phyloP scores from a whole-genome alignment of 768 basidiomycete genomes.

The Kondoa subrosea region DNA sequence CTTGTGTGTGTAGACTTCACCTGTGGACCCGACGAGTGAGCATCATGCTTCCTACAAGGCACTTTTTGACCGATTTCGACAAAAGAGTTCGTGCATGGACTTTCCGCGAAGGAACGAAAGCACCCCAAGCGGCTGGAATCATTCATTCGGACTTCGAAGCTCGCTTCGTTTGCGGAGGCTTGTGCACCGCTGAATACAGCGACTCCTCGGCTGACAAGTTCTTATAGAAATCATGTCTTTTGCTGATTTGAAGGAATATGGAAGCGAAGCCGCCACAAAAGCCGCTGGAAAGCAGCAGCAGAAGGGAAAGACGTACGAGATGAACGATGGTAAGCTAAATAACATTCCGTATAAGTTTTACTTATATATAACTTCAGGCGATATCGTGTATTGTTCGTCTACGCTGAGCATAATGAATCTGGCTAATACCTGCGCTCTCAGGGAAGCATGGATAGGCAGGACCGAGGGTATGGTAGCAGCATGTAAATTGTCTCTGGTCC shows the following conservation, averaged over 20 bases:
- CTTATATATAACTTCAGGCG: too few relatives aligned
- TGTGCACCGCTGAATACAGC: too few relatives aligned
- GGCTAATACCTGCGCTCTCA: too few relatives aligned
- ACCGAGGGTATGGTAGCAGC: too few relatives aligned
- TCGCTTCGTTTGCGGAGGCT: too few relatives aligned
- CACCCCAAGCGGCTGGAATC: conserved; percentile 92
- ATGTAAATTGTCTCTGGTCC: too few relatives aligned
- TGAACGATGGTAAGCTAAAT: conserved; percentile 14
- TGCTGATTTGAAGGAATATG: conserved; percentile 75
- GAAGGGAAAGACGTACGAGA: conserved; percentile 66
- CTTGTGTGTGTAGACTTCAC: conserved; percentile 88
- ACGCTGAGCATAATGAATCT: too few relatives aligned
- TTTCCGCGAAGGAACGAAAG: conserved; percentile 79
- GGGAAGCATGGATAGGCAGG: too few relatives aligned
- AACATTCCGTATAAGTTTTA: too few relatives aligned
- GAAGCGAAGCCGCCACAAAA: conserved; percentile 78
- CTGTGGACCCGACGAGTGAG: conserved; percentile 71
- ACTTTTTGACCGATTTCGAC: background rate
- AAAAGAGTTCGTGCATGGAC: conserved; percentile 61
- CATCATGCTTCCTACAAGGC: background rate
- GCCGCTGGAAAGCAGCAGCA: conserved; percentile 34
- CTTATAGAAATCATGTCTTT: conserved; percentile 94
- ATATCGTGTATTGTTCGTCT: too few relatives aligned
- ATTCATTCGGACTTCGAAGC: conserved; percentile 53
- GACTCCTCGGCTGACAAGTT: conserved; percentile 41